Evolutionary conservation across 371 early-diverging fungal species (phyloP), one percentile per base, ranked within the genome.

Genomic region (Mucor sp.): DNA sequence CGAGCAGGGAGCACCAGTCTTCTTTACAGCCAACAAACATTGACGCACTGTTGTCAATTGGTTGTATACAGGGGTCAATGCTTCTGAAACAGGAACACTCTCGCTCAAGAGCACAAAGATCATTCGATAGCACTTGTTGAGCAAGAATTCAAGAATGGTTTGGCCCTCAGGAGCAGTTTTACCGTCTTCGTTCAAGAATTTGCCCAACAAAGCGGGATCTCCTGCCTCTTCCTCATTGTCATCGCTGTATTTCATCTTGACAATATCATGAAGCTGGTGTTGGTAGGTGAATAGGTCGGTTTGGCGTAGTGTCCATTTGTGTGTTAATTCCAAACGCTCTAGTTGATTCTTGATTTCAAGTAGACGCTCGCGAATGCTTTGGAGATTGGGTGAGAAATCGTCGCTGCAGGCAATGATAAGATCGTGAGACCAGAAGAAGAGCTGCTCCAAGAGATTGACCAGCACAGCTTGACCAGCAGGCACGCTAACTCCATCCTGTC

Each of bases 101-200:
- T 91, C 87, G 61, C 87, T 86, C 53, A 89, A 71, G 15, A 96
- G 79, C 57, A 89, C 91, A 69, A 95, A 90, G 23, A 96, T 87
- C 60, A 93, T 74, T 50, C 91, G 83, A 74, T 95, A 94, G 79
- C 96, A 95, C 71, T 93, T 94, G 76, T 94, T 92, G 33, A 96
- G 84, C 71, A 96, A 76, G 62, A 91, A 94, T 62, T 94, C 88
- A 6, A 95, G 74, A 6, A 80, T 73, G 0, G 86, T 88, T 70
- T 93, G 92, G 6, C 92, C 93, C 65, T 85, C 85, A 1, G 89
- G 86, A 6, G 89, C 82, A 50, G 50, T 23, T 41, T 86, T 73
- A 19, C 93, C 92, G 17, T 86, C 72, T 37, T 76, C 72, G 72
- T 89, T 88, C 60, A 70, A 62, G 87, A 82, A 93, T 64, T 87